Evolutionary conservation across 2,329 filamentous ascomycete species (phyloP), one percentile per base, ranked within the genome.

Genomic region (Alternaria rosae): DNA sequence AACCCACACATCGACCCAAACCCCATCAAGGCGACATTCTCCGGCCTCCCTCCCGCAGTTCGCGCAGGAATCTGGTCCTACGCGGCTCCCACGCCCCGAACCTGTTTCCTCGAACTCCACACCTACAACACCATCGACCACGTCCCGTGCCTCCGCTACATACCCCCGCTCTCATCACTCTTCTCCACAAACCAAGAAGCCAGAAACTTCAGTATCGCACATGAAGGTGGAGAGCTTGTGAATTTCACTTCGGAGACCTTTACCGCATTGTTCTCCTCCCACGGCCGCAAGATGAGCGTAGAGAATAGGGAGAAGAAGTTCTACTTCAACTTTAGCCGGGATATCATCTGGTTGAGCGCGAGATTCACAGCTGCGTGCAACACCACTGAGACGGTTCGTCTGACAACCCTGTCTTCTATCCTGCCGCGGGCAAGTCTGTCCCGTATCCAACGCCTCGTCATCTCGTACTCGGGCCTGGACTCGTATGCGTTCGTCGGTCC

Each of bases 101-200:
- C 63, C 20, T 65, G 61, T 38, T 68, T 64, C 52, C 25, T 70
- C 10, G 65, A 70, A 32, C 30, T 70, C 26, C 64, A 65, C 54
- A 20, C 28, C 13, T 61, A 64, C 56, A 65, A 56, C 54, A 48
- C 41, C 13, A n/a, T 62, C 26, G 52, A 56, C 54, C 48, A 55
- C 48, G 28, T 28, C 13, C 63, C 57, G 1, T 28, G 45, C 0
- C 25, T 68, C 15, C 53, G 63, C 30, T 70, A 68, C 54, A 51
- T 68, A 6, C 65, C 67, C 0, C 57, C 38, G 8, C 56, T 71
- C 0, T 60, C 61, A 1, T 17, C 65, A 6, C 48, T 70, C 25
- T 69, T 70, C 53, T 38, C 50, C 45, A 28, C 51, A 4, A 52
- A 42, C 12, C 57, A 17, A 17, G 63, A 65, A 30, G 59, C 61